Evolutionary conservation across 2,329 filamentous ascomycete species (phyloP), one percentile per base, ranked within the genome.

Genomic region (Pestalotiopsis sp.): DNA sequence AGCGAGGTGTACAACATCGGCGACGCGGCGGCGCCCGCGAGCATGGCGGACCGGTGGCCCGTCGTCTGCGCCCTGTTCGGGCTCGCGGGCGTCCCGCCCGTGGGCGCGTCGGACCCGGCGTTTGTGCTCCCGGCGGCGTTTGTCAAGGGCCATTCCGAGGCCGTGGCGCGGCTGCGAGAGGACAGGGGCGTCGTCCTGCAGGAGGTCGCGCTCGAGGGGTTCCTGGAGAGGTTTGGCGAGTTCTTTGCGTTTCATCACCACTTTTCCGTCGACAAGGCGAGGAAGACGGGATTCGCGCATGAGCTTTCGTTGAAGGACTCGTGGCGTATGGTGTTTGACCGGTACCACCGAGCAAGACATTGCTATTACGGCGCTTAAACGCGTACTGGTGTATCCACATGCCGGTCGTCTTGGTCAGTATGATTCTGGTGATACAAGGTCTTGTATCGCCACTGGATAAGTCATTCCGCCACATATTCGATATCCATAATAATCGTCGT

Each of bases 21-120:
- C 7, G 57, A 59, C 12, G 57, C 57, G 12, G 6, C 57, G 12
- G 13, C 23, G 25, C 57, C 57, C 25, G 57, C 27, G 12, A 67
- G 66, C 57, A 62, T 67, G 57, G 57, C 57, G 5, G 66, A 67
- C 20, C 57, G 66, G 4, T 67, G 58, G 66, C 66, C 57, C 4
- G 40, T 23, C 40, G 9, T 67, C 12, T 67, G 66, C 38, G n/a
- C 66, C 20, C 66, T 61, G 17, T 67, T 45, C 57, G 66, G 57
- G 7, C 57, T 67, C 3, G 20, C 6, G 17, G 66, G 66, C 2
- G 13, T 62, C 17, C 66, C 66, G 57, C 66, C 66, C 57, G 56
- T 52, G 4, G 40, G 12, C 11, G 31, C 31, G 45, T 27, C 65
- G 12, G 65, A 67, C 23, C 2, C 57, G 4, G n/a, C 56, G 41